phyloP scores from a whole-genome alignment of 345 rosid species.

The Eucalyptus marginata region DNA sequence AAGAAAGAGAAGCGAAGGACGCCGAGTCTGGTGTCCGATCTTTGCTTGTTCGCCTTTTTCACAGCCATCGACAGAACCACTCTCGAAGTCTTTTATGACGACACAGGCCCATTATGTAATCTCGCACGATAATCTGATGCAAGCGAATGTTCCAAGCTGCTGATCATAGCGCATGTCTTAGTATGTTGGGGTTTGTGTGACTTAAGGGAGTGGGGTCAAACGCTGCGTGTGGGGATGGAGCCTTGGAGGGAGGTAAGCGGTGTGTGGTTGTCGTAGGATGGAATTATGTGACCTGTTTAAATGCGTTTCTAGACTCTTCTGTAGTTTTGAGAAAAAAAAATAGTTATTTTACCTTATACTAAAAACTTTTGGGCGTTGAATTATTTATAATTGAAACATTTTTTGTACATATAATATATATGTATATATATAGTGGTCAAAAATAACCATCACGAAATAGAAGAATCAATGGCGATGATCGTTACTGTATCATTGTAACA shows the following conservation, averaged over 20 bases:
- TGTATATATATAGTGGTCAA: neutral
- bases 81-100: neutral
- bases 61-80: neutral
- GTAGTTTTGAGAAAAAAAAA: neutral
- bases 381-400: neutral
- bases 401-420: too few relatives aligned
- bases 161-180: neutral
- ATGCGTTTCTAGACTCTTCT: neutral
- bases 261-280: neutral
- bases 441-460: accelerated
- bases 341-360: neutral
- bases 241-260: neutral
- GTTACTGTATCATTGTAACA: too few relatives aligned
- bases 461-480: neutral
- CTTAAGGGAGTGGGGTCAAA: neutral
- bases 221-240: neutral
- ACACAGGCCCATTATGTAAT: neutral
- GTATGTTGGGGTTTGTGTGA: neutral
- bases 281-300: neutral
- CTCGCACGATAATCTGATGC: neutral
- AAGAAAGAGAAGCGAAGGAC: neutral
- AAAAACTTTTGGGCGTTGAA: neutral
- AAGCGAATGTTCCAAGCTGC: neutral
- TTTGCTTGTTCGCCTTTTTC: neutral
- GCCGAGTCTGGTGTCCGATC: neutral